Evolutionary conservation across 192 early-diverging fungal species (phyloP).

Genomic region (Cladochytrium replicatum): DNA sequence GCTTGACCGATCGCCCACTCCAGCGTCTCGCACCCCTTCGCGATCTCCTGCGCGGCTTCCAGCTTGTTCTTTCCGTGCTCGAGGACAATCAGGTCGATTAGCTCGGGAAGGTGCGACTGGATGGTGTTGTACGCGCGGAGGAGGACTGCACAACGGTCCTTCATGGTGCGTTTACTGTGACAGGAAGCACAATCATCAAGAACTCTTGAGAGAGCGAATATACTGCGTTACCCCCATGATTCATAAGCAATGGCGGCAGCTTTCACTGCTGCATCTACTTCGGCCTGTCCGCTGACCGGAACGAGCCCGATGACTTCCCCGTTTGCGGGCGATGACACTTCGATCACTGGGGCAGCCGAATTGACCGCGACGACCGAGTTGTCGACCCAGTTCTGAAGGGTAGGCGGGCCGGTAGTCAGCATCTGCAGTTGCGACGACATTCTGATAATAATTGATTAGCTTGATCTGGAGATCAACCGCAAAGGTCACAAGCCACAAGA

Average conservation of each 20-base stretch:
- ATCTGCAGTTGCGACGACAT: too few species aligned
- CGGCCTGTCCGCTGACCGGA: conserved; percentile 44
- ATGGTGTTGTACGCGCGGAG: conserved; percentile 49
- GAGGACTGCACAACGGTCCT: conserved; percentile 55
- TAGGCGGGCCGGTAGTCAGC: too few species aligned
- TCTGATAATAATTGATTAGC: too few species aligned
- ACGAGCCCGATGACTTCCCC: conserved; percentile 52
- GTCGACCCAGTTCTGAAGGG: conserved; percentile 1
- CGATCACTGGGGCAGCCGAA: conserved; percentile 11
- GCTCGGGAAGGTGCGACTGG: conserved; percentile 47
- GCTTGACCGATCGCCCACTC: conserved; percentile 65
- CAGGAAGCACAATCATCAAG: not conserved
- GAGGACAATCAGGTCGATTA: conserved; percentile 58
- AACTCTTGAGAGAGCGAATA: not conserved
- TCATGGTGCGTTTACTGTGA: conserved; percentile 44
- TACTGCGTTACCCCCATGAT: conserved; percentile 13
- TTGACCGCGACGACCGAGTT: not conserved
- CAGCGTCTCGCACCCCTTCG: conserved; percentile 70
- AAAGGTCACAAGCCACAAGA: too few species aligned
- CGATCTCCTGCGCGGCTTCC: conserved; percentile 62
- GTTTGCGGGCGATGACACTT: conserved; percentile 56
- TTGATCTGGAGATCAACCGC: too few species aligned
- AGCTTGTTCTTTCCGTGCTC: conserved; percentile 74
- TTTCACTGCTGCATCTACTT: conserved; percentile 52
- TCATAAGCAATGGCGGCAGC: conserved; percentile 30